These are phyloP conservation scores for Sporormia fimetaria DNA, from an alignment of 495 filamentous ascomycete species.

Conservation along the genomic window DNA sequence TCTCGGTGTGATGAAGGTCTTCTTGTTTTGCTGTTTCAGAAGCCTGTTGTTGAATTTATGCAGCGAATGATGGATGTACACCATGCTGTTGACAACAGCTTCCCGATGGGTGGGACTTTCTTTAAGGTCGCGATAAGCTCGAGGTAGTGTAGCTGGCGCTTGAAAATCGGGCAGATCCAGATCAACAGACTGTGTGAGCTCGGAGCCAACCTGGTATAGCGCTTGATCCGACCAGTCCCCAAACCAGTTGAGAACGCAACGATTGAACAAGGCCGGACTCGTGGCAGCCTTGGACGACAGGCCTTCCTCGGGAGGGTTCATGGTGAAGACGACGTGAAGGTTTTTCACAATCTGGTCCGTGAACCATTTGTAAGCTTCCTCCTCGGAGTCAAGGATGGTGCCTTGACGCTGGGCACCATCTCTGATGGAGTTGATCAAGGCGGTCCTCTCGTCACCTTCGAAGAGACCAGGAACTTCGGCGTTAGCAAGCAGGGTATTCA, in stretches of 20 bases:
- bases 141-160: constrained; percentile 83
- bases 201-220: constrained; percentile 92
- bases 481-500: constrained; percentile 97
- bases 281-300: constrained; percentile 92
- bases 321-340: constrained; percentile 96
- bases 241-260: constrained; percentile 99
- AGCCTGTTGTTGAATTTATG: constrained; percentile 81
- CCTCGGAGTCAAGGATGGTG: constrained; percentile 85
- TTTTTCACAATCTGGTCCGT: constrained; percentile 99
- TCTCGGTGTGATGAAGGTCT: constrained; percentile 85
- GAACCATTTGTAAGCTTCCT: constrained; percentile 99
- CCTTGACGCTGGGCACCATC: constrained; percentile 96
- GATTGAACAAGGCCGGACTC: constrained; percentile 94
- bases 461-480: constrained; percentile 97
- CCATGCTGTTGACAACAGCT: constrained; percentile 91
- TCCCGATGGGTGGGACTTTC: constrained; percentile 84
- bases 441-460: constrained; percentile 90
- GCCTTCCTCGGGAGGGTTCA: constrained; percentile 98
- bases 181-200: constrained; percentile 91
- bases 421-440: constrained; percentile 96
- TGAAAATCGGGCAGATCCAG: constrained; percentile 73
- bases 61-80: constrained; percentile 92
- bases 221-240: constrained; percentile 99
- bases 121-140: constrained; percentile 74
- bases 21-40: constrained; percentile 77